These are phyloP conservation scores for Iberis pinnata DNA, from an alignment of 345 rosid genomes.

Conservation along the genomic window DNA sequence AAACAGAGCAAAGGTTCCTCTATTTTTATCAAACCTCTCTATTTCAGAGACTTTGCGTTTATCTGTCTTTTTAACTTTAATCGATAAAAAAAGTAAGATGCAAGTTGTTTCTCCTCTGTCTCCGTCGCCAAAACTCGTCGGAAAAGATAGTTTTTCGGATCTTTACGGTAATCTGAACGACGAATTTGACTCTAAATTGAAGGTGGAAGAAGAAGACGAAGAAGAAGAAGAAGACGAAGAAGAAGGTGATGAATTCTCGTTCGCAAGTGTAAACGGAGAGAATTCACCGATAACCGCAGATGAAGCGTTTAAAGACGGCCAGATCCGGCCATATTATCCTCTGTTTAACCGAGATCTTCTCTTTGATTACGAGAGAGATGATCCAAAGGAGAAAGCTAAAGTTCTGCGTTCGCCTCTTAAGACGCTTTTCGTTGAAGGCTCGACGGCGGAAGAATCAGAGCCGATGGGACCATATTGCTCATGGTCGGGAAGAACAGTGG, in stretches of 20 bases:
- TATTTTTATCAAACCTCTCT: no score
- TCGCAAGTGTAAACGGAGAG: constrained; percentile 30
- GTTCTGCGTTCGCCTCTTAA: constrained; percentile 38
- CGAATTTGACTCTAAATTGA: constrained; percentile 22
- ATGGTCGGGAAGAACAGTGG: constrained; percentile 27
- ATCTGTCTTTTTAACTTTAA: not conserved
- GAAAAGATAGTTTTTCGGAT: constrained; percentile 20
- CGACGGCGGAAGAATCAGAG: constrained; percentile 32
- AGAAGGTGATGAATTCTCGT: constrained; percentile 42
- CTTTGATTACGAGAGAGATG: not conserved
- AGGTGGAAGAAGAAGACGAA: not conserved
- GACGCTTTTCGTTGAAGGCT: constrained; percentile 46
- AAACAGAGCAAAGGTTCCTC: no score
- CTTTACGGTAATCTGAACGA: constrained; percentile 6
- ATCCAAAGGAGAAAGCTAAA: not conserved
- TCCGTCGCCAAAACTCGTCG: constrained; percentile 9
- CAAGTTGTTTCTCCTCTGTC: constrained; percentile 26
- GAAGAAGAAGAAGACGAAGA: constrained; percentile 17
- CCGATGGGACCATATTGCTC: constrained; percentile 47
- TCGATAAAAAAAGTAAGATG: constrained; percentile 12
- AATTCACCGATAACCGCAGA: constrained; percentile 46
- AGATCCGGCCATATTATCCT: constrained; percentile 47
- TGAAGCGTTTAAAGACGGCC: constrained; percentile 43
- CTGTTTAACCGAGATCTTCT: constrained; percentile 33
- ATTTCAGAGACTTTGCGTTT: not conserved